Evolutionary conservation across 805 yeast species (phyloP), one percentile per base, ranked within the genome.

Genomic region (Myxozyma sirexii): DNA sequence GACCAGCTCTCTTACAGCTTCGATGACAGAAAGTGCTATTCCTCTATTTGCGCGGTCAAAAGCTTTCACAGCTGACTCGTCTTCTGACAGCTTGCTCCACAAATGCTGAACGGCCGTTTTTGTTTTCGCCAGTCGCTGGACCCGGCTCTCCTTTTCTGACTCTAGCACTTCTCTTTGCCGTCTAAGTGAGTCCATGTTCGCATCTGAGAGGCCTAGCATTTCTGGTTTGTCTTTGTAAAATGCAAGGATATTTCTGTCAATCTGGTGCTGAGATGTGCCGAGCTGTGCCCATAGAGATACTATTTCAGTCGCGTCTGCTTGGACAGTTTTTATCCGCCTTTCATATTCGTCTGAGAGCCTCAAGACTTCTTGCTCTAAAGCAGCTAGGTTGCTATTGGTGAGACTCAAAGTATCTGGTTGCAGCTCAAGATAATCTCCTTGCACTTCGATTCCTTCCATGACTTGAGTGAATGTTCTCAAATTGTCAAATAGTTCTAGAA

Each of bases 71-170:
- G 76, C 74, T 0, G 74, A 70, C 6, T 72, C 64, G 29, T 79
- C 79, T 62, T 85, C 84, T 13, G 80, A 80, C 5, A 87, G 74
- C 65, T 81, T 84, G 1, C 66, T 69, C 91, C 92, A 87, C 33
- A 87, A 72, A 5, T 67, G 67, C 13, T 72, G 67, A 67, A 89
- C 85, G 17, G 79, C 76, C 13, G 63, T 39, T 1, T 69, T 60
- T 5, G 75, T 60, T 33, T 75, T 72, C 8, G 73, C 58, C 13
- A 79, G 74, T 66, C 64, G 48, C 7, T 63, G 64, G 19, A 21
- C 58, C 38, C 68, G 68, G 57, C 69, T 72, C 65, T 76, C 78
- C 68, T 69, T 71, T 63, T 75, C 79, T 51, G 72, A 75, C 48
- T 72, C 68, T 19, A 75, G 72, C 45, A 65, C 66, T 12, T 69